Conservation (phyloP, 1,284 basidiomycete genomes). For the Thelephora terrestris region DNA sequence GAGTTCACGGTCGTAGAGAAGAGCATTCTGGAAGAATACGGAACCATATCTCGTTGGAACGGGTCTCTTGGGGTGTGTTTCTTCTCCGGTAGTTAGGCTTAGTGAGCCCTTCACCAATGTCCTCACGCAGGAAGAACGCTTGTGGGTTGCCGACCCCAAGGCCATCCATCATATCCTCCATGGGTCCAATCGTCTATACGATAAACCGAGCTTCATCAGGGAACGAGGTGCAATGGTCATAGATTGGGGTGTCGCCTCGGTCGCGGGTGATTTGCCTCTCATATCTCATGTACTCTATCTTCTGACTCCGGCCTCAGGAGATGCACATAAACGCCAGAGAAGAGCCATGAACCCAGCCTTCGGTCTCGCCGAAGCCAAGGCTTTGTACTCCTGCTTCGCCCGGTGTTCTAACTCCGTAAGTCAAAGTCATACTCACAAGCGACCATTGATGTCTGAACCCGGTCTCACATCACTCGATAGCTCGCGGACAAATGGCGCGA, state of each 20-base stretch:
- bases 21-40: neutral
- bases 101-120: neutral
- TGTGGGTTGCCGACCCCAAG: constrained; percentile 30
- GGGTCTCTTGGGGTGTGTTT: neutral
- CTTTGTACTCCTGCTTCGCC: constrained; percentile 36
- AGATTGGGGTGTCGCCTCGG: constrained; percentile 28
- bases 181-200: constrained; percentile 28
- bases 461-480: constrained; percentile 21
- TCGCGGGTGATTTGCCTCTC: constrained; percentile 27
- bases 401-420: constrained; percentile 32
- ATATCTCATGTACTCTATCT: neutral
- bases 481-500: constrained; percentile 37
- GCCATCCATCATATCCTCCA: constrained; percentile 31
- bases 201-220: constrained; percentile 25
- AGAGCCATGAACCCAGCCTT: constrained; percentile 36
- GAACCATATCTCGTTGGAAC: neutral
- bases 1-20: too few relatives aligned
- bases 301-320: constrained; percentile 20
- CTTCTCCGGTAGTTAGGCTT: neutral
- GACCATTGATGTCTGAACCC: constrained; percentile 9
- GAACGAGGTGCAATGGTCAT: constrained; percentile 20
- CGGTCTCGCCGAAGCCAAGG: constrained; percentile 35
- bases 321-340: constrained; percentile 32
- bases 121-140: constrained; percentile 17
- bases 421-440: constrained; percentile 15